Evolutionary conservation across 192 early-diverging fungal species (phyloP).

Genomic region (Coemansia sp.): DNA sequence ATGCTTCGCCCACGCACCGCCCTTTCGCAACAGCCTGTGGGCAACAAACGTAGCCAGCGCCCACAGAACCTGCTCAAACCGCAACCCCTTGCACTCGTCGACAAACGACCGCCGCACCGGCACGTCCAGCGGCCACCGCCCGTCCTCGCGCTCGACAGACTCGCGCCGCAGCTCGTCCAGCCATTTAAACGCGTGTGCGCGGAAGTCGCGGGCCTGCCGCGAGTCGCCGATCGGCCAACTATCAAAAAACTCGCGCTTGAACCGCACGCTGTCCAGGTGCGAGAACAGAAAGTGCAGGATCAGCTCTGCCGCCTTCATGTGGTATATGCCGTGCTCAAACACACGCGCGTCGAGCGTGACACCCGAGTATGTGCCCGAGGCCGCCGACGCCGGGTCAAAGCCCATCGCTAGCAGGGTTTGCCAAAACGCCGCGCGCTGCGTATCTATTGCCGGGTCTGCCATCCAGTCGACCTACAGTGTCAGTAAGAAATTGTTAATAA

Average conservation of each 20-base stretch:
- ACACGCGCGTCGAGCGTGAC: conserved; percentile 52
- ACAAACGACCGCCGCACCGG: conserved; percentile 49
- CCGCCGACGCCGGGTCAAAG: conserved; percentile 24
- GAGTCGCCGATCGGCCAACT: conserved; percentile 60
- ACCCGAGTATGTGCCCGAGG: conserved; percentile 42
- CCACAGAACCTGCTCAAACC: conserved; percentile 47
- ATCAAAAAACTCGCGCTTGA: conserved; percentile 49
- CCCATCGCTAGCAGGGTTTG: conserved; percentile 40
- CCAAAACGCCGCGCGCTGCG: conserved; percentile 39
- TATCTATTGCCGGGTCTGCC: neutral
- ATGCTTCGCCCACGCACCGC: conserved; percentile 9
- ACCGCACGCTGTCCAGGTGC: conserved; percentile 32
- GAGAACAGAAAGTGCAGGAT: conserved; percentile 56
- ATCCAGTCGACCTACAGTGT: neutral
- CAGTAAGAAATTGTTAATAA: neutral
- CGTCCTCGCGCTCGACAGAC: conserved; percentile 9
- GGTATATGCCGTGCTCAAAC: conserved; percentile 57
- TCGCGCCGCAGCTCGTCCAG: conserved; percentile 58
- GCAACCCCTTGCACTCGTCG: conserved; percentile 44
- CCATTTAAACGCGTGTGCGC: conserved; percentile 57
- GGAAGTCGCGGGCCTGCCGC: conserved; percentile 57
- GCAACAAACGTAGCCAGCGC: conserved; percentile 15
- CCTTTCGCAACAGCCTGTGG: neutral
- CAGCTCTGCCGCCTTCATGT: conserved; percentile 57
- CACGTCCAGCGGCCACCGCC: conserved; percentile 25